These are phyloP conservation scores for Bothriochloa decipiens DNA, from an alignment of 176 grass and related monocot genomes.

Conservation along the genomic window DNA sequence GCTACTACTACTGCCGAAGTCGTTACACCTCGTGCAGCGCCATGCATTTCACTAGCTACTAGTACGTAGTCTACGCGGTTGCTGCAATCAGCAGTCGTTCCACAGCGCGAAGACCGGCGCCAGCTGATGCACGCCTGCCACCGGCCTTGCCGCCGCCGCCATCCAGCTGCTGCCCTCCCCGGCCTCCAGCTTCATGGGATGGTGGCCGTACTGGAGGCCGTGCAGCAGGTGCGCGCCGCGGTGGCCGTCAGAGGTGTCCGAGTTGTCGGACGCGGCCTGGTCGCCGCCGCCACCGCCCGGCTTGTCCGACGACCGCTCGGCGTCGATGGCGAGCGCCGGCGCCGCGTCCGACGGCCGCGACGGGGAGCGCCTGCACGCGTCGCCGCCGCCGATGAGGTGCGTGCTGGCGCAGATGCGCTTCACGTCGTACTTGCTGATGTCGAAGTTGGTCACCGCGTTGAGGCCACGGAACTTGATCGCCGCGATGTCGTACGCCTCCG, in stretches of 20 bases:
- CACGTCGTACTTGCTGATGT: conserved; percentile 93
- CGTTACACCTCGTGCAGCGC: neutral
- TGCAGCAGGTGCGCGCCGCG: conserved; percentile 54
- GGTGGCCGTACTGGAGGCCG: conserved; percentile 48
- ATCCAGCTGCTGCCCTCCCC: conserved; percentile 65
- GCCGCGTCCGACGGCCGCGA: conserved; percentile 18
- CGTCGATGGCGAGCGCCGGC: neutral
- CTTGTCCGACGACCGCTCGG: neutral
- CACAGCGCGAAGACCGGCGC: conserved; percentile 58
- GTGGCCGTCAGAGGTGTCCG: conserved; percentile 39
- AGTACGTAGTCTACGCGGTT: conserved; percentile 1
- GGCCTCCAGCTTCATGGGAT: conserved; percentile 59
- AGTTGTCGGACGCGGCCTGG: conserved; percentile 42
- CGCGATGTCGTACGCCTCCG: conserved; percentile 94
- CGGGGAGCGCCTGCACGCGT: conserved; percentile 62
- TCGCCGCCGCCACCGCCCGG: neutral
- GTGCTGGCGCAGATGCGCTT: conserved; percentile 85
- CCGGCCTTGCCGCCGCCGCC: conserved; percentile 24
- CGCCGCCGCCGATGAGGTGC: conserved; percentile 70
- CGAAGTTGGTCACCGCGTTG: conserved; percentile 95
- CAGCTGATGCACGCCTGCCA: conserved; percentile 41
- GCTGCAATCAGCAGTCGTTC: conserved; percentile 42
- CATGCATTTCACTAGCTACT: neutral
- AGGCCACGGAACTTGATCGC: conserved; percentile 95
- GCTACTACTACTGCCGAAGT: neutral